Base-by-base conservation (phyloP, 2,329 filamentous ascomycete genomes). In the Ampelomyces quisqualis region DNA sequence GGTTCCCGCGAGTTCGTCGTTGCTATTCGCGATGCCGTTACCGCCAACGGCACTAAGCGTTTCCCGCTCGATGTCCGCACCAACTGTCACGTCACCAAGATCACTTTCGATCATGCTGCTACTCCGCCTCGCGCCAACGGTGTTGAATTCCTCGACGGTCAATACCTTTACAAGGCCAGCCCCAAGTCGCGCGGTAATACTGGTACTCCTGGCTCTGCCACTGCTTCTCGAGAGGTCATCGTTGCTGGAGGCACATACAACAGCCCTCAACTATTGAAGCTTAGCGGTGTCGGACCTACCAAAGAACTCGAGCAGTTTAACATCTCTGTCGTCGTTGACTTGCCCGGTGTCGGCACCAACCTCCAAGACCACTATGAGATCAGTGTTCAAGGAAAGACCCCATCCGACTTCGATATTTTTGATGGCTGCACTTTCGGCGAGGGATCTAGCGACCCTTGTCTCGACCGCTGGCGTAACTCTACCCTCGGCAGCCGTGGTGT, bases 21-120 rank as follows among this genome's bases (percentile, higher is more conserved):
- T 48, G 60, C 71, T 34, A 70, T 74, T 9, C 70, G 71, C n/a
- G 73, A 75, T 47, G 75, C 74, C 5, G 69, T 69, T 45, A 73
- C 75, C 55, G 42, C 53, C 2, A 70, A 80, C 43, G 78, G 78
- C 20, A 71, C 68, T 27, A 74, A 75, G 56, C 75, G 67, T 47
- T 82, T 81, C 57, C 76, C 73, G 29, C 74, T 84, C 1, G 77
- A 81, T 43, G 70, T 84, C 38, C 70, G 73, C 31, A 71, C 76
- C 2, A 85, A 85, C 67, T 80, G 76, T 23, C 69, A 86, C 33
- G 86, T 80, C 47, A 83, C 84, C 37, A 84, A 82, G 62, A 68
- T 89, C 62, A 71, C 72, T 24, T 85, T 84, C 51, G 82, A 85
- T 24, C 77, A 82, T 3, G 81, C 80, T 58, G 78, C 77, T 13